Percentiles rank a stretch among this genome's conserved stretches.
These are phyloP conservation scores for Strobilomyces dryophilus DNA, from an alignment of 768 basidiomycete species.

Conservation along the genomic window DNA sequence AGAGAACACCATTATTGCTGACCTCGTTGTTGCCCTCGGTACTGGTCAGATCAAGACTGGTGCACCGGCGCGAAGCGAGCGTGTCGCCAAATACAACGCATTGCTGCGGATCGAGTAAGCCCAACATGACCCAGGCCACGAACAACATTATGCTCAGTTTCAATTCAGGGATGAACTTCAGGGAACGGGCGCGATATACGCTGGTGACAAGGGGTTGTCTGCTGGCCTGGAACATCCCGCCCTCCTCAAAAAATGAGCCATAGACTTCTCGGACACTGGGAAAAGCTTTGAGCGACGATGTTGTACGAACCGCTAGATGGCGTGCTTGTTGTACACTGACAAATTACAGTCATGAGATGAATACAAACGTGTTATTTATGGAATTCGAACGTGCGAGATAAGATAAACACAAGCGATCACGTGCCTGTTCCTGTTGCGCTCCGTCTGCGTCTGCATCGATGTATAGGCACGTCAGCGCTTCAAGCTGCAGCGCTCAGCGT, in stretches of 20 bases:
- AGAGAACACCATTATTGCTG: conserved; percentile 94
- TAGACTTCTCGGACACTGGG: conserved; percentile 3
- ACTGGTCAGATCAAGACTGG: conserved; percentile 98
- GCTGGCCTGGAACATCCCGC: conserved; percentile 71
- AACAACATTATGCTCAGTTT: not conserved
- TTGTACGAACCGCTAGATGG: conserved; percentile 30
- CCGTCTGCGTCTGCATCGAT: too few species aligned
- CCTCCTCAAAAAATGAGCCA: conserved; percentile 57
- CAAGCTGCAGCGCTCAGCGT: conserved; percentile 23
- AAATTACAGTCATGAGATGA: conserved; percentile 15
- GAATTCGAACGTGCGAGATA: conserved; percentile 19
- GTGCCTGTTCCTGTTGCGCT: conserved; percentile 20
- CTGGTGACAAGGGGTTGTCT: conserved; percentile 77
- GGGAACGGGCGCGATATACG: conserved; percentile 62
- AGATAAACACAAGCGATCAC: conserved; percentile 19
- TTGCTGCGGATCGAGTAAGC: conserved; percentile 88
- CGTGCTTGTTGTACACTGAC: conserved; percentile 26
- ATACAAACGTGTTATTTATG: conserved; percentile 9
- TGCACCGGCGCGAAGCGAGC: conserved; percentile 93
- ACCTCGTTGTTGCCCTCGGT: conserved; percentile 90
- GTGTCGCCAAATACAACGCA: conserved; percentile 92
- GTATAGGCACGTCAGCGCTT: conserved; percentile 11
- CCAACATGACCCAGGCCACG: not conserved
- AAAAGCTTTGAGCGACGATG: conserved; percentile 6
- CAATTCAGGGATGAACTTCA: conserved; percentile 65